Evolutionary conservation across 129 eudicot genomes (phyloP).

Genomic region (Rutidosis leptorrhynchoides): DNA sequence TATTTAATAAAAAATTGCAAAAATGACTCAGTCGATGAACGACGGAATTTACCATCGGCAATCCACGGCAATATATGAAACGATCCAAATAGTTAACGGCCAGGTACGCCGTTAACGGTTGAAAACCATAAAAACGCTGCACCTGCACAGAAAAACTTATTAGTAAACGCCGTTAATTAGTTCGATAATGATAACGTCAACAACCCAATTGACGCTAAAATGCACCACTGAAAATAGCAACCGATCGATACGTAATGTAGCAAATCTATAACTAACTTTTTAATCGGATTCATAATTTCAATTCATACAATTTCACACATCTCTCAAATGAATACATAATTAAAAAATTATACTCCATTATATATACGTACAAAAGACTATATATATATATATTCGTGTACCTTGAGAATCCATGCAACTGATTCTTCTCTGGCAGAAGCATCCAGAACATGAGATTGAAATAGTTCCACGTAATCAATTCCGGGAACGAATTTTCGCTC

Average conservation of each 20-base stretch:
- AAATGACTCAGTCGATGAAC: no score
- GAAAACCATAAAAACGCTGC: constrained; percentile 69
- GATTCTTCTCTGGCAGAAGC: constrained; percentile 71
- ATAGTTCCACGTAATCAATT: constrained; percentile 42
- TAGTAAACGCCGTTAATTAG: constrained; percentile 3
- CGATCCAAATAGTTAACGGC: constrained; percentile 90
- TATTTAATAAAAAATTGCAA: not conserved
- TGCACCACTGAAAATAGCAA: constrained; percentile 1
- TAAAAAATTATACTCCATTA: no score
- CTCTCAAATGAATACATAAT: no score
- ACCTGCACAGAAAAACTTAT: constrained; percentile 42
- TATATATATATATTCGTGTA: constrained; percentile 6
- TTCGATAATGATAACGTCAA: not conserved
- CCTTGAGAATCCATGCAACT: constrained; percentile 97
- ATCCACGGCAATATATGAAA: constrained; percentile 57
- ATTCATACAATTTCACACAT: no score
- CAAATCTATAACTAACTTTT: not conserved
- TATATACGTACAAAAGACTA: no score
- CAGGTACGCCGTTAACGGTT: constrained; percentile 87
- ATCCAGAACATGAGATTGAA: constrained; percentile 52
- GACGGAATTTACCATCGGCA: constrained; percentile 61
- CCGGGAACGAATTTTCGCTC: constrained; percentile 64
- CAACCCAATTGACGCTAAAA: not conserved
- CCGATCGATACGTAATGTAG: constrained; percentile 4
- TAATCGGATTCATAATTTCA: not conserved